phyloP scores from a whole-genome alignment of 495 filamentous ascomycete species.

The Penicillium flavigenum region DNA sequence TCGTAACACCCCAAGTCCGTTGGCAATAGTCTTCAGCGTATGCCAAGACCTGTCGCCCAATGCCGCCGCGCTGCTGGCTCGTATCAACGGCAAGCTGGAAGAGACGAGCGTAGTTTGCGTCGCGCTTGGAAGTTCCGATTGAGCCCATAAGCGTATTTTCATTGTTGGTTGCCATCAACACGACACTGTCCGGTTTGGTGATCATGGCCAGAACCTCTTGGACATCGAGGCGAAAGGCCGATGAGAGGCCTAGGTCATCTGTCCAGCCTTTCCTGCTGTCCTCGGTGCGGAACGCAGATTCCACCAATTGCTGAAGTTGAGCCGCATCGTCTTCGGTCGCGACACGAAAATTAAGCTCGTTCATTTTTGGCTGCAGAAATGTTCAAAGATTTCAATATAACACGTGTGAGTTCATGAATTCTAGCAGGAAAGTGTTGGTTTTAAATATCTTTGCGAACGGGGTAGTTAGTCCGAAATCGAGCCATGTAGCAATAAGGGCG shows the following conservation, averaged over 20 bases:
- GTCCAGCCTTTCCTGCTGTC: constrained; percentile 42
- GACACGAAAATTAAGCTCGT: constrained; percentile 29
- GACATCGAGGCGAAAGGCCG: constrained; percentile 30
- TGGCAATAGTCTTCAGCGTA: constrained; percentile 42
- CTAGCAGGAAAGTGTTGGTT: not conserved
- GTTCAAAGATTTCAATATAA: not conserved
- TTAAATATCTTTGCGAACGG: not conserved
- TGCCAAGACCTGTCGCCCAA: constrained; percentile 40
- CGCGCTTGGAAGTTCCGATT: constrained; percentile 33
- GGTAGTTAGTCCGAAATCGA: not conserved
- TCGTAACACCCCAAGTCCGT: constrained; percentile 28
- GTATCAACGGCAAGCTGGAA: constrained; percentile 45
- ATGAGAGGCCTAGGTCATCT: constrained; percentile 34
- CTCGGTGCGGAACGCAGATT: constrained; percentile 44
- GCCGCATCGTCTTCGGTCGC: constrained; percentile 32
- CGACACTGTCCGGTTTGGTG: constrained; percentile 33
- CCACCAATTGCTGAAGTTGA: constrained; percentile 33
- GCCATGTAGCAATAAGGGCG: not conserved
- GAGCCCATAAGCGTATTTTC: constrained; percentile 31
- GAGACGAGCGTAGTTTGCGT: constrained; percentile 30
- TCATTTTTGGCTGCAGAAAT: not conserved
- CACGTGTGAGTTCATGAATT: not conserved
- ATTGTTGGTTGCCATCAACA: constrained; percentile 34
- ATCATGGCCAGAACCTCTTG: constrained; percentile 39
- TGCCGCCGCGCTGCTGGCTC: constrained; percentile 35